These are phyloP conservation scores for Moringa oleifera DNA, from an alignment of 345 rosid species.

Conservation along the genomic window DNA sequence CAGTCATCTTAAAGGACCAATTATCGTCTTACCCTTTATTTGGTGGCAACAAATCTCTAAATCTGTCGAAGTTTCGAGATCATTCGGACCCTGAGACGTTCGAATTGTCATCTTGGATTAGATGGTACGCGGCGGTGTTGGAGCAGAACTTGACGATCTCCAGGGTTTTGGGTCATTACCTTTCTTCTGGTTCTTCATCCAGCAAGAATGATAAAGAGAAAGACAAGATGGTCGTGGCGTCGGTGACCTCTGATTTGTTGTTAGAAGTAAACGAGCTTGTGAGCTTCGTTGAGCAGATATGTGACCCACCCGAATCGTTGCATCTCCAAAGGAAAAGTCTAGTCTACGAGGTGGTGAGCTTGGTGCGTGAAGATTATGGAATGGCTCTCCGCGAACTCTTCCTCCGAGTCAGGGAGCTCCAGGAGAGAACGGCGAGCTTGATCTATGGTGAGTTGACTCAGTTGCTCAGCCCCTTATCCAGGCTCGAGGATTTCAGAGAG, in stretches of 20 bases:
- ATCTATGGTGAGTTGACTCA: conserved; percentile 31
- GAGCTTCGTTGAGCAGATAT: conserved; percentile 20
- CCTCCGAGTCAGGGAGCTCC: conserved; percentile 36
- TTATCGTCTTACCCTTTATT: conserved; percentile 30
- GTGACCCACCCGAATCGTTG: conserved; percentile 36
- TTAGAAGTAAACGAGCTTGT: conserved; percentile 34
- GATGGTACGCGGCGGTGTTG: conserved; percentile 53
- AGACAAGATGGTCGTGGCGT: no score
- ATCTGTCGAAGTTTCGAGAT: conserved; percentile 36
- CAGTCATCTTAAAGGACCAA: conserved; percentile 39
- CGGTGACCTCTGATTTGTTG: conserved; percentile 30
- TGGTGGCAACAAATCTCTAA: conserved; percentile 44
- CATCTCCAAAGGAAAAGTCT: conserved; percentile 37
- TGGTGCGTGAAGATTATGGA: conserved; percentile 47
- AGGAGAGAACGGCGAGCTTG: conserved; percentile 23
- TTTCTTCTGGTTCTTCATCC: conserved; percentile 18
- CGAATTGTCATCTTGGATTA: conserved; percentile 48
- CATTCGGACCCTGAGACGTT: conserved; percentile 24
- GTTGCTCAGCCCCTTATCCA: conserved; percentile 20
- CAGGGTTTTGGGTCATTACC: conserved; percentile 39
- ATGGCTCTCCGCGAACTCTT: conserved; percentile 31
- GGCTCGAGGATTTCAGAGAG: conserved; percentile 34
- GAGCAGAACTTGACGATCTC: conserved; percentile 39
- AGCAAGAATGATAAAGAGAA: no score
- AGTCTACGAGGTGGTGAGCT: conserved; percentile 42